Base-by-base conservation (phyloP, 148 eudicot genomes). In the Amaranthus hypochondriacus region DNA sequence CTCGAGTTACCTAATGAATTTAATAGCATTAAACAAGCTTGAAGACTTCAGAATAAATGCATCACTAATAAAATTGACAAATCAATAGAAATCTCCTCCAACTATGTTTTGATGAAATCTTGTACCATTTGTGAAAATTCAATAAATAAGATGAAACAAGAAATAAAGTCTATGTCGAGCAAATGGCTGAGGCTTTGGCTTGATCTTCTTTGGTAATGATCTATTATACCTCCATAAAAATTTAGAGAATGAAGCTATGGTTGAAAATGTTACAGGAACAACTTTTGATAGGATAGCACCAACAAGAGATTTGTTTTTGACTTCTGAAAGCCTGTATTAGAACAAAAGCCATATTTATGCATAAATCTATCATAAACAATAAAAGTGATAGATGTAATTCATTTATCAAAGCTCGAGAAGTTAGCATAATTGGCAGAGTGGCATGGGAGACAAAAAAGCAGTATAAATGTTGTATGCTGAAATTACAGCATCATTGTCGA, bases 281-380 rank as follows among this genome's bases (percentile, higher is more conserved):
- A 94, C 97, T 85, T 86, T 92, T 49, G 98, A 92, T 66, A 94
- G 77, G 61, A 94, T 92, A 75, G 93, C 90, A 77, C 98, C 98
- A 43, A 94, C 92, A 73, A 94, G 77, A 71, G 98, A 94, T 79
- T 92, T 87, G 78, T 79, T 81, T 74, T 84, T 86, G 83, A 92
- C 92, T 79, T 89, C 98, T 57, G 97, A 94, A 72, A 94, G 96
- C 85, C 98, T 94, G 81, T 73, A 47, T 15, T 9, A 73, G 49
- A 82, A 42, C 9, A 43, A 58, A 77, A 69, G 58, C 62, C 15
- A 53, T 55, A 28, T 62, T 62, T 62, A 66, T 59, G 62, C 78
- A 70, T 28, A 12, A 51, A 53, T 47, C 8, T 55, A 46, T 50
- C 4, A 18, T 73, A 66, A 65, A 61, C 61, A 65, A 47, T 28